Conservation (phyloP, 805 yeast species). For the Teunomyces aglyptinius region DNA sequence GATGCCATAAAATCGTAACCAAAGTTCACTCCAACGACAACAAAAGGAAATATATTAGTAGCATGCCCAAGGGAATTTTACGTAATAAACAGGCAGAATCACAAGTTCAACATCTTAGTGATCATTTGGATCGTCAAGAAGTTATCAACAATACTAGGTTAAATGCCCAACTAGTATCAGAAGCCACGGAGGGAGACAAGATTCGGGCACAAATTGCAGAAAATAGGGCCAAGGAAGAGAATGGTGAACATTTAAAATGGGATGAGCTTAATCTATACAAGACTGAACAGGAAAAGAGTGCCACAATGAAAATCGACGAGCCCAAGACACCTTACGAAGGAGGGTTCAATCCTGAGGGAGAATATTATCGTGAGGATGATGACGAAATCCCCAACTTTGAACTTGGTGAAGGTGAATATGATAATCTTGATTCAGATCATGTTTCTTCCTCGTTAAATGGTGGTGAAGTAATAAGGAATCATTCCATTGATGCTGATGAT, state of each 20-base stretch:
- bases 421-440: constrained; percentile 23
- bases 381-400: constrained; percentile 47
- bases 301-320: constrained; percentile 85
- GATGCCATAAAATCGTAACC: background rate
- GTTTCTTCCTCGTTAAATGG: constrained; percentile 34
- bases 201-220: constrained; percentile 47
- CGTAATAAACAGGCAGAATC: constrained; percentile 42
- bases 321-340: constrained; percentile 96
- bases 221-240: constrained; percentile 12
- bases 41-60: background rate
- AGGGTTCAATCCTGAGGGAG: constrained; percentile 78
- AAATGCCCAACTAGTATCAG: constrained; percentile 56
- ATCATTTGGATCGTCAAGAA: constrained; percentile 56
- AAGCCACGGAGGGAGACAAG: constrained; percentile 40
- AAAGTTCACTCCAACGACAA: no score
- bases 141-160: constrained; percentile 77
- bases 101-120: constrained; percentile 8
- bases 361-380: constrained; percentile 59
- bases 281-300: constrained; percentile 68
- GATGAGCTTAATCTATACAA: constrained; percentile 74
- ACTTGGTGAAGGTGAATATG: constrained; percentile 56
- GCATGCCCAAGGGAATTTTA: constrained; percentile 44
- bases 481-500: constrained; percentile 27
- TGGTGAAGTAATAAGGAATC: constrained; percentile 36
- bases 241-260: constrained; percentile 61